phyloP scores from a whole-genome alignment of 2,329 filamentous ascomycete genomes.

The Mollisiaceae sp. region DNA sequence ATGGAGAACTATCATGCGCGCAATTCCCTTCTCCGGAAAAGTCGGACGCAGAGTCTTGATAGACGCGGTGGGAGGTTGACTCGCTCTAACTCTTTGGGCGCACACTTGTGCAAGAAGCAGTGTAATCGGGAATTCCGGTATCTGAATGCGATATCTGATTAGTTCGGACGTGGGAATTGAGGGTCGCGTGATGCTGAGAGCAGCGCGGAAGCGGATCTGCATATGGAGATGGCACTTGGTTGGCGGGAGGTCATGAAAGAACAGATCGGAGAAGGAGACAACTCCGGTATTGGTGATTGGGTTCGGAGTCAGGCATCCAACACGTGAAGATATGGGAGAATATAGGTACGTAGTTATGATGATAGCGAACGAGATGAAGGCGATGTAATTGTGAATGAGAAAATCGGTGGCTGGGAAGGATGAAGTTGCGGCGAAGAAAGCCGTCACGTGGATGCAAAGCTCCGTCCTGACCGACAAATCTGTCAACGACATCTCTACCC shows the following conservation, averaged over 20 bases:
- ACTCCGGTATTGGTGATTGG: neutral
- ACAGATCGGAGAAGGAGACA: neutral
- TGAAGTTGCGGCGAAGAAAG: neutral
- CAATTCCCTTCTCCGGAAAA: slow-evolving; percentile 11
- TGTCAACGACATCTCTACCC: neutral
- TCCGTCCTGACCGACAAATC: too few species aligned
- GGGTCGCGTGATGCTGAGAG: neutral
- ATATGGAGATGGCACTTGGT: neutral
- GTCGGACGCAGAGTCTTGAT: slow-evolving; percentile 7
- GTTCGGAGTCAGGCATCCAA: neutral
- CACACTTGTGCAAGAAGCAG: neutral
- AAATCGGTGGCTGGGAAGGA: neutral
- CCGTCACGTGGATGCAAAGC: neutral
- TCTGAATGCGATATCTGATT: neutral
- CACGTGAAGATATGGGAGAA: too few species aligned
- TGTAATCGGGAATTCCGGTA: neutral
- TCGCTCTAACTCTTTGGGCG: neutral
- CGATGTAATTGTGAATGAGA: neutral
- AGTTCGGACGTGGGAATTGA: neutral
- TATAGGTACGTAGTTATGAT: too few species aligned
- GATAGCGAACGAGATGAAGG: neutral
- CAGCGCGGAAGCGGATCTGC: neutral
- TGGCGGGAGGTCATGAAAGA: neutral
- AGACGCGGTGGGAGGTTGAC: neutral
- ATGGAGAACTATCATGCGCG: slow-evolving; percentile 4